A percentile compares a stretch with the other conserved stretches of the same genome.
Conservation (phyloP, 768 basidiomycete species). For the Hirschioporus abietinus region DNA sequence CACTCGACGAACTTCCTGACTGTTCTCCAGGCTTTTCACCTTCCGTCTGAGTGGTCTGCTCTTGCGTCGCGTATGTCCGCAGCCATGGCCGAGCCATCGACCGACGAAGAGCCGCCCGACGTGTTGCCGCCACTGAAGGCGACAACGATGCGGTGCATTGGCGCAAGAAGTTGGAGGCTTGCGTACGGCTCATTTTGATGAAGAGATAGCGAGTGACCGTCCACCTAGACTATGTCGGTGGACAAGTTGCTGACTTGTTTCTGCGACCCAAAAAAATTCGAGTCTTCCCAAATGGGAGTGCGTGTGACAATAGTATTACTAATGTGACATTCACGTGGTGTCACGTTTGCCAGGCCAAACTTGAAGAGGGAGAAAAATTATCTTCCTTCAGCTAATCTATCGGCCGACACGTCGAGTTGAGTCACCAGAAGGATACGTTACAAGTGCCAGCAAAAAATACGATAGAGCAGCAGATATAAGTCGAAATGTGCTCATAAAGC, state of each 20-base stretch:
- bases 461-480: not conserved
- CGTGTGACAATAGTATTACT: not conserved
- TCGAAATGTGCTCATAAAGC: not conserved
- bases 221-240: not conserved
- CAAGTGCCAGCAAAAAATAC: not conserved
- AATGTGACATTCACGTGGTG: not conserved
- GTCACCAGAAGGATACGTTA: not conserved
- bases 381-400: not conserved
- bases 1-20: not conserved
- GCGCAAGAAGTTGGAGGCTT: slow-evolving; percentile 49
- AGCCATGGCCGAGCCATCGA: not conserved
- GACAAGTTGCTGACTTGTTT: not conserved
- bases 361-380: not conserved
- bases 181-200: slow-evolving; percentile 45
- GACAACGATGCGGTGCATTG: slow-evolving; percentile 57
- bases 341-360: not conserved
- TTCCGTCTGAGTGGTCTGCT: not conserved
- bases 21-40: not conserved
- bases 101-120: not conserved
- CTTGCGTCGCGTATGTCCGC: not conserved
- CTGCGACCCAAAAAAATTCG: not conserved
- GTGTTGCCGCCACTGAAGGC: slow-evolving; percentile 16
- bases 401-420: not conserved
- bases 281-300: not conserved
- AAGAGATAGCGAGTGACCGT: slow-evolving; percentile 8